These are phyloP conservation scores for Senna tora DNA, from an alignment of 306 rosid species.

Conservation along the genomic window DNA sequence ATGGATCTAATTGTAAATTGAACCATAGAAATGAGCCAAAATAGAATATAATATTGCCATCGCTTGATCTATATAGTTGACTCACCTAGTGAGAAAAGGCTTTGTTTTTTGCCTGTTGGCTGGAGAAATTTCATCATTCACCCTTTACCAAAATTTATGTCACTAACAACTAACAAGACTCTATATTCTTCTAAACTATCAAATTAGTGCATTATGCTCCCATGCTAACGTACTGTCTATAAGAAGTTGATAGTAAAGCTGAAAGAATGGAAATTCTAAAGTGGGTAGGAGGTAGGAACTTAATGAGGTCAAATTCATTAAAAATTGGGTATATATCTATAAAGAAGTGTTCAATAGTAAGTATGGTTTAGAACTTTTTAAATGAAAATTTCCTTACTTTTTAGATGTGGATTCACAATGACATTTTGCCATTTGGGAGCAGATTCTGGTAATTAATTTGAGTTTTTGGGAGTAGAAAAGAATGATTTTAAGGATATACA, in stretches of 20 bases:
- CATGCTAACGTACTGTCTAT: not conserved
- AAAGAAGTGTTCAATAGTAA: not conserved
- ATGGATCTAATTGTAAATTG: too few relatives aligned
- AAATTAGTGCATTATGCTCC: not conserved
- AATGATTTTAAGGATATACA: not conserved
- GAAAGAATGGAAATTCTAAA: not conserved
- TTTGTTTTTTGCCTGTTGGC: too few relatives aligned
- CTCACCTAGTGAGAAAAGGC: too few relatives aligned
- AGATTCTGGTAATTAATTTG: not conserved
- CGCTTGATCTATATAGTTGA: too few relatives aligned
- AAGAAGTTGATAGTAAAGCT: not conserved
- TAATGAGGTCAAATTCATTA: not conserved
- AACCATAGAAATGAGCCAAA: too few relatives aligned
- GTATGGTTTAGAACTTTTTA: not conserved
- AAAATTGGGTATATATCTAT: not conserved
- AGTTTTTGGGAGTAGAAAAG: not conserved
- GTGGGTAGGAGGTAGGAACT: not conserved
- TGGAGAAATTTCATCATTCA: not conserved
- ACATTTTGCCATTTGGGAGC: not conserved
- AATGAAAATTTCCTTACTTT: not conserved
- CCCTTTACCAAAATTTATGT: not conserved
- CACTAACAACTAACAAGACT: not conserved
- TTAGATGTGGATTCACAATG: not conserved
- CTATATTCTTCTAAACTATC: not conserved
- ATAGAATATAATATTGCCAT: too few relatives aligned